Conservation (phyloP, 345 rosid species). For the thale cress (Arabidopsis thaliana) region TAIR10.1 NC_003075.7:996001-996500, state of each 20-base stretch:
- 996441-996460: constrained; percentile 82
- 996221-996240: constrained; percentile 95
- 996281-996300: constrained; percentile 99
- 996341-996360: not conserved
- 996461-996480: constrained; percentile 86
- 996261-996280: constrained; percentile 97
- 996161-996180: constrained; percentile 81
- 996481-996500: constrained; percentile 82
- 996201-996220: constrained; percentile 86
- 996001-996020: constrained; percentile 73
- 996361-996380: not conserved
- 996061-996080: constrained; percentile 73
- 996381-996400: constrained; percentile 60
- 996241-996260: constrained; percentile 93
- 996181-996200: constrained; percentile 99
- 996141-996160: constrained; percentile 73
- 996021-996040: constrained; percentile 66
- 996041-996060: constrained; percentile 89
- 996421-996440: constrained; percentile 94
- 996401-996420: constrained; percentile 97
- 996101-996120: constrained; percentile 87
- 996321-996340: constrained; percentile 47
- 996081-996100: constrained; percentile 79
- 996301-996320: constrained; percentile 99
- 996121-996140: constrained; percentile 99